Conservation (phyloP, 176 grass and related monocot genomes). For the Musa itinerans region DNA sequence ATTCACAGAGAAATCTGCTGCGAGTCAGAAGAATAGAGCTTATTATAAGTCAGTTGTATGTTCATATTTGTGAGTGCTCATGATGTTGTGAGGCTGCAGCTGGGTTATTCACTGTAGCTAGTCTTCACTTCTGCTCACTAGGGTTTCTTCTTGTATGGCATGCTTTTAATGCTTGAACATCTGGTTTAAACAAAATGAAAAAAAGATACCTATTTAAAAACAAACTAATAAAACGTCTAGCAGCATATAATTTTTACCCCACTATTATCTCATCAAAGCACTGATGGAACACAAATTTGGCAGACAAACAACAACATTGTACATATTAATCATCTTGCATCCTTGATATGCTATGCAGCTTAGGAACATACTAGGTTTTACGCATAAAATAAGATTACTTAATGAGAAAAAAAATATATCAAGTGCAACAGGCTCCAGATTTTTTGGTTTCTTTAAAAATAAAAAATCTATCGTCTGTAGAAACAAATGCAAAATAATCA, state of each 20-base stretch:
- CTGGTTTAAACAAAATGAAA: background rate
- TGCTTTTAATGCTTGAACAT: constrained; percentile 9
- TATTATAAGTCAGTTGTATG: no score
- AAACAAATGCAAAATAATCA: background rate
- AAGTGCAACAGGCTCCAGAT: background rate
- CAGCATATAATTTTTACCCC: background rate
- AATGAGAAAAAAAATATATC: background rate
- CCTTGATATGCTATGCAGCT: background rate
- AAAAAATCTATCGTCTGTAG: background rate
- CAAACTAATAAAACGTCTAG: background rate
- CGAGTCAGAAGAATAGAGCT: no score
- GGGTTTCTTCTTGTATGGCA: background rate
- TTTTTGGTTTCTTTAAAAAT: no score
- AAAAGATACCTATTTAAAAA: background rate
- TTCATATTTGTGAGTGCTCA: background rate
- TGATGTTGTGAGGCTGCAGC: background rate
- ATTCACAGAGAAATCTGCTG: no score
- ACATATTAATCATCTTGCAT: background rate
- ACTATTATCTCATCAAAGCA: background rate
- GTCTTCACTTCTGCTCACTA: background rate
- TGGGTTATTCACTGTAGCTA: background rate
- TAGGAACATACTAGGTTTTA: background rate
- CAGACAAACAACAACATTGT: background rate
- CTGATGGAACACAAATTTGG: background rate
- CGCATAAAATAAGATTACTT: background rate